Conservation (phyloP, 768 basidiomycete species). For the Leccinum subtestaceum region DNA sequence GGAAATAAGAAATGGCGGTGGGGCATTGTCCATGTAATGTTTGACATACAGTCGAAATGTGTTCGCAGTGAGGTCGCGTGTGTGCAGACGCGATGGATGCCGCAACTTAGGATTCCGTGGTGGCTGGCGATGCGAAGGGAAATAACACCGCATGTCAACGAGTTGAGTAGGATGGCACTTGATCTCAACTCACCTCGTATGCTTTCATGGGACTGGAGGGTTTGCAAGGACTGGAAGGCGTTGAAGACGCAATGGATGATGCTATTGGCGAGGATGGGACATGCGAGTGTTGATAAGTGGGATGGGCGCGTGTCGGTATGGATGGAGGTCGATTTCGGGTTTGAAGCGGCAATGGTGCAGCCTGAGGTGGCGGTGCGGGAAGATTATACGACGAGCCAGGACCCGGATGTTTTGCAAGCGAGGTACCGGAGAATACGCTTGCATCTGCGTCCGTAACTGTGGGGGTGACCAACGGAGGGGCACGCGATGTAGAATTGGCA, state of each 20-base stretch:
- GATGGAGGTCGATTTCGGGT: constrained; percentile 3
- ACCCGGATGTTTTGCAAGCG: constrained; percentile 2
- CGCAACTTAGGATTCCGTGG: constrained; percentile 49
- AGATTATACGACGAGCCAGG: constrained; percentile 6
- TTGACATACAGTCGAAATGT: constrained; percentile 76
- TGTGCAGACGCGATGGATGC: constrained; percentile 68
- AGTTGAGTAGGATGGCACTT: neutral
- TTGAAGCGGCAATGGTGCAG: constrained; percentile 10
- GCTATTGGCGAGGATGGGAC: constrained; percentile 21
- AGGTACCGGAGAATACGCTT: constrained; percentile 11
- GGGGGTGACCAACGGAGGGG: neutral
- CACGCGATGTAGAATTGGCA: constrained; percentile 12
- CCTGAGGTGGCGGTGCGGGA: constrained; percentile 12
- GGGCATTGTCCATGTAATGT: constrained; percentile 70
- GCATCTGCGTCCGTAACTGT: neutral
- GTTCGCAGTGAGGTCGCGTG: constrained; percentile 64
- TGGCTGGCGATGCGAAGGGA: neutral
- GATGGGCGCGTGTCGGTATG: neutral
- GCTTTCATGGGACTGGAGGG: constrained; percentile 22
- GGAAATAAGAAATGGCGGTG: neutral
- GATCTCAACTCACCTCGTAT: constrained; percentile 4
- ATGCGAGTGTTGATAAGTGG: constrained; percentile 1
- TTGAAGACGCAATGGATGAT: constrained; percentile 26
- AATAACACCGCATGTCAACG: neutral
- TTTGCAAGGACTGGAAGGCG: constrained; percentile 31